Percentiles rank a stretch among this genome's conserved stretches.
Conservation (phyloP, 768 basidiomycete genomes). For the Boletus edulis region DNA sequence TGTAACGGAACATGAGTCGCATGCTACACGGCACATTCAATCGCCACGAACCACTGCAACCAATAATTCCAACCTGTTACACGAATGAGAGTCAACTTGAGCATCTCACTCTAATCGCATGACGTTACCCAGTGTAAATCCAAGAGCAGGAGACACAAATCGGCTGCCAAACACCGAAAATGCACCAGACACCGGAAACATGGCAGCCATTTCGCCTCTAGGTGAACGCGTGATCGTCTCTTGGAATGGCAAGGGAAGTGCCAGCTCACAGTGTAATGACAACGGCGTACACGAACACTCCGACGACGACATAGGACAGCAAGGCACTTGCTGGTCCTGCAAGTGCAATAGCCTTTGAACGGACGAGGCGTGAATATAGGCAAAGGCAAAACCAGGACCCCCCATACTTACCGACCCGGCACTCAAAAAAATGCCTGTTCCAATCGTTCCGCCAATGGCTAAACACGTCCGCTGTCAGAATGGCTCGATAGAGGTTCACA, state of each 20-base stretch:
- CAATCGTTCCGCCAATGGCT: conserved; percentile 58
- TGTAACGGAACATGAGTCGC: conserved; percentile 11
- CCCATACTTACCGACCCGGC: conserved; percentile 45
- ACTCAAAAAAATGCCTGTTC: conserved; percentile 61
- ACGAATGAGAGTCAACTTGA: neutral
- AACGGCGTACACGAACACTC: conserved; percentile 57
- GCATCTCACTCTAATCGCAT: neutral
- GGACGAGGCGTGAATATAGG: neutral
- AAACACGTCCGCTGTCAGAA: neutral
- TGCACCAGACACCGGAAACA: conserved; percentile 60
- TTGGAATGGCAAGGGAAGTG: neutral
- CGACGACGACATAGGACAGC: conserved; percentile 57
- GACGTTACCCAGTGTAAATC: conserved; percentile 49
- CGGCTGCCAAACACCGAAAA: conserved; percentile 57
- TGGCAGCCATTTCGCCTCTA: conserved; percentile 65
- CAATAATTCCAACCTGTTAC: conserved; percentile 56
- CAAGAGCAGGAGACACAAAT: conserved; percentile 59
- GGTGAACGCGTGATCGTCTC: neutral
- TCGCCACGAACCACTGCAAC: conserved; percentile 41
- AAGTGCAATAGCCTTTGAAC: conserved; percentile 44
- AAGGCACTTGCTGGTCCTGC: conserved; percentile 65
- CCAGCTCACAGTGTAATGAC: conserved; percentile 52
- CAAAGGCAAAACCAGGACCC: neutral
- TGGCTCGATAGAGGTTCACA: neutral
- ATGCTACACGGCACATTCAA: neutral